Evolutionary conservation across 2,329 filamentous ascomycete species (phyloP), one percentile per base, ranked within the genome.

Genomic region (Claviceps fusiformis): DNA sequence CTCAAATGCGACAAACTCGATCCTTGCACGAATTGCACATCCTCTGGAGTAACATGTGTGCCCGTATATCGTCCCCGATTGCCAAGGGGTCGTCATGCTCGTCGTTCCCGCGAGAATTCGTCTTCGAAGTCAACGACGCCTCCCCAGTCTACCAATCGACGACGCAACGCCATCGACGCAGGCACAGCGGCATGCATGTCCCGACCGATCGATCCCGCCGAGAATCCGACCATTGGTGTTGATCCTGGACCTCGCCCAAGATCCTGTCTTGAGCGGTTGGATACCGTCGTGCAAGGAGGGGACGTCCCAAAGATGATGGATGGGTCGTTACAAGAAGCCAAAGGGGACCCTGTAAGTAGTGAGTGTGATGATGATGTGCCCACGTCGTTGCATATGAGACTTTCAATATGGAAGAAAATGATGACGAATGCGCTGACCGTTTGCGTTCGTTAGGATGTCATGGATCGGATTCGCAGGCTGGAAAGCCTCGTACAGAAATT

Each of bases 1-100:
- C 54, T 61, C 48, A 61, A 59, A 47, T 62, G 61, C 49, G 59
- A 62, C 52, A 62, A 61, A 37, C 59, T 60, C 50, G 55, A 56
- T 19, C 61, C 61, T 17, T 62, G 60, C 53, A 56, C 61, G 9
- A 61, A 61, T 39, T 61, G 60, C 39, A 54, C 53, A 1, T 58
- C 56, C 2, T 55, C 58, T 37, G 54, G 59, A 5, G 39, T 55
- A 3, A 53, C 29, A 8, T 62, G 61, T 39, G 49, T 57, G 8
- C 58, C 61, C 8, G 56, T 60, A 9, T 54, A 61, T 24, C 55
- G 59, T 50, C 54, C 54, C 13, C 54, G 57, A 50, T 19, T 59
- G n/a, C 57, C 59, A 5, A 49, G 59, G 45, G 56, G 60, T 6
- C 58, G 60, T 10, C 58, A 62, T 57, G 60, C 52, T 49, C 55